A percentile compares a stretch with the other conserved stretches of the same genome.
Evolutionary conservation across 331 rosid species (phyloP).

Genomic region (Phaseolus coccineus): DNA sequence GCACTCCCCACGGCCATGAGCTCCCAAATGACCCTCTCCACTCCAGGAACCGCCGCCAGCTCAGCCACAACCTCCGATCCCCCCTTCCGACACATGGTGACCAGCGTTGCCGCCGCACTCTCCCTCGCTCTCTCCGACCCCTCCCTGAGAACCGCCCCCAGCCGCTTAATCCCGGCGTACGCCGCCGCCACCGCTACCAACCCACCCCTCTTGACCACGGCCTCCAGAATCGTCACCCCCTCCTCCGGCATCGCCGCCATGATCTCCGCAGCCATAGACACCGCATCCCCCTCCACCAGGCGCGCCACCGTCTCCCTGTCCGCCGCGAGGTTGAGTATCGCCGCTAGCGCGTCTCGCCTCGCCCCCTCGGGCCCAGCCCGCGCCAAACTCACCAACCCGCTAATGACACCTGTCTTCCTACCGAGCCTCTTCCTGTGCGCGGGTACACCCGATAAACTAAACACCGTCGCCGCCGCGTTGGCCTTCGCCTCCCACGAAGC

Average conservation of each 20-base stretch:
- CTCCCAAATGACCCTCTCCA: slow-evolving; percentile 90
- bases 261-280: slow-evolving; percentile 56
- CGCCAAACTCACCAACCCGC: slow-evolving; percentile 74
- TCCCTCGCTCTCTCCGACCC: slow-evolving; percentile 86
- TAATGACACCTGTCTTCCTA: slow-evolving; percentile 67
- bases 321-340: slow-evolving; percentile 70
- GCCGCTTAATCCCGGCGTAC: slow-evolving; percentile 53
- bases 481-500: slow-evolving; percentile 95
- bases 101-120: slow-evolving; percentile 90
- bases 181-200: slow-evolving; percentile 74
- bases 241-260: slow-evolving; percentile 75
- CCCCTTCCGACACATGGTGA: slow-evolving; percentile 81
- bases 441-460: slow-evolving; percentile 64
- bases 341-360: slow-evolving; percentile 75
- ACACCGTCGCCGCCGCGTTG: slow-evolving; percentile 87
- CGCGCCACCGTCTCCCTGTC: slow-evolving; percentile 75
- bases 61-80: slow-evolving; percentile 85
- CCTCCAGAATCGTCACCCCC: slow-evolving; percentile 75
- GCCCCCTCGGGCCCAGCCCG: slow-evolving; percentile 62
- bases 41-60: slow-evolving; percentile 67
- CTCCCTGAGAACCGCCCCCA: slow-evolving; percentile 64
- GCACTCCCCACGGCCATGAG: slow-evolving; percentile 77
- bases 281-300: slow-evolving; percentile 74
- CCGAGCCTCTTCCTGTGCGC: slow-evolving; percentile 65
- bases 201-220: slow-evolving; percentile 87